Evolutionary conservation across 2,329 filamentous ascomycete species (phyloP), one percentile per base, ranked within the genome.

Genomic region (Polychaeton citri): DNA sequence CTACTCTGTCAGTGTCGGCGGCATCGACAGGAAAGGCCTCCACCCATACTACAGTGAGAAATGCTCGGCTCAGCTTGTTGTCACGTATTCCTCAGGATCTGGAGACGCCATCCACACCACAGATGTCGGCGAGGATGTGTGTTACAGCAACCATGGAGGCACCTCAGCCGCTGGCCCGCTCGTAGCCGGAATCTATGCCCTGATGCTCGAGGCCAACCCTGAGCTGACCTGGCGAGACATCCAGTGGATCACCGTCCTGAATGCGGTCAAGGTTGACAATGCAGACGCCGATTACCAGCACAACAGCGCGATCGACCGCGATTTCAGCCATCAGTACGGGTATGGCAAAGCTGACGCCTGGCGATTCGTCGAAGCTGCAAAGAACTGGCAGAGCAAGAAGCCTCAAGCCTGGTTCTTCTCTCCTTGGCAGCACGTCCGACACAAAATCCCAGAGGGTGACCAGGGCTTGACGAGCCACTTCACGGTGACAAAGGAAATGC

Each of bases 41-140:
- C 88, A 96, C 54, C 87, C 90, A 0, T 90, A 88, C 58, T 98
- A 98, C 60, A 95, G 88, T 0, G 90, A 98, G 60, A 80, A 84
- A 43, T 98, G 90, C 64, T 95, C 88, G 3, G 90, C 90, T 16
- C 84, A 94, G 56, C 68, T 98, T 32, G 87, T 95, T 2, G 90
- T 98, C 7, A 93, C 90, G 0, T 98, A 96, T 60, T 95, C 87
- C 54, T 95, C 86, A 59, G 90, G 90, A 38, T 77, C 76, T 45
- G 76, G 76, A 33, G 86, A 94, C 60, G 75, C 82, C 9, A 98
- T 98, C 51, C 87, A 95, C 61, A 98, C 90, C 1, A 98, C 90
- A 1, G 90, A 98, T 50, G 86, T 98, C 18, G 90, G 90, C 35
- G 38, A 47, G 32, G 81, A 92, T 56, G 65, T 70, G 38, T 98